Evolutionary conservation across 2,329 filamentous ascomycete species (phyloP).

Genomic region (Aspergillus hortae): DNA sequence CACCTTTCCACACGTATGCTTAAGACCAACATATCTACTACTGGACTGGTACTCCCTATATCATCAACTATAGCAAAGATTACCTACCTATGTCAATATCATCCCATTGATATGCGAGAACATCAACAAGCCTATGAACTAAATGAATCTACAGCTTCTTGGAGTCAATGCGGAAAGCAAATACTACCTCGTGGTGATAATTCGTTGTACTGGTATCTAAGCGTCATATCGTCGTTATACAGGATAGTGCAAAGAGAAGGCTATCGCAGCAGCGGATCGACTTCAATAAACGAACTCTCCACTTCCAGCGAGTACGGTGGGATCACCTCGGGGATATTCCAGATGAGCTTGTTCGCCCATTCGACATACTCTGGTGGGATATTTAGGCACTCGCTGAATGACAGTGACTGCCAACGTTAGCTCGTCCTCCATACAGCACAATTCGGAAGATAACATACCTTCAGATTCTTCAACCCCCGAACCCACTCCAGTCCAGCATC

Average conservation of each 20-base stretch:
- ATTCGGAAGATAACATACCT: conserved; percentile 12
- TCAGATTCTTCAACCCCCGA: conserved; percentile 17
- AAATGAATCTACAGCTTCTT: not conserved
- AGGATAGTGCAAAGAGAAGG: not conserved
- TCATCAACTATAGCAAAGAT: no score
- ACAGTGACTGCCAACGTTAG: conserved; percentile 20
- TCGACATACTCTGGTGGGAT: conserved; percentile 20
- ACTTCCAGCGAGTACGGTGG: conserved; percentile 15
- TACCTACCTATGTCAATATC: no score
- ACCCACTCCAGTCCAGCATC: conserved; percentile 28
- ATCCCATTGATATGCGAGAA: not conserved
- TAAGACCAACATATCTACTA: no score
- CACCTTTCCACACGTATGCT: no score
- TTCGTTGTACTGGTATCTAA: no score
- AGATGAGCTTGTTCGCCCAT: conserved; percentile 21
- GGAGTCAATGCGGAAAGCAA: no score
- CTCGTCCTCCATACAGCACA: not conserved
- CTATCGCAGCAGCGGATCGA: conserved; percentile 19
- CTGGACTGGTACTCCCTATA: no score
- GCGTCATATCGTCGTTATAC: no score
- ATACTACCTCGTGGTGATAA: no score
- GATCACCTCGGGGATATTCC: conserved; percentile 26
- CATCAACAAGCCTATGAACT: not conserved
- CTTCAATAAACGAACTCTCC: conserved; percentile 17
- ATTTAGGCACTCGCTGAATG: conserved; percentile 23